Evolutionary conservation across 2,329 filamentous ascomycete genomes (phyloP).

Genomic region (Podosphaera aphanis): DNA sequence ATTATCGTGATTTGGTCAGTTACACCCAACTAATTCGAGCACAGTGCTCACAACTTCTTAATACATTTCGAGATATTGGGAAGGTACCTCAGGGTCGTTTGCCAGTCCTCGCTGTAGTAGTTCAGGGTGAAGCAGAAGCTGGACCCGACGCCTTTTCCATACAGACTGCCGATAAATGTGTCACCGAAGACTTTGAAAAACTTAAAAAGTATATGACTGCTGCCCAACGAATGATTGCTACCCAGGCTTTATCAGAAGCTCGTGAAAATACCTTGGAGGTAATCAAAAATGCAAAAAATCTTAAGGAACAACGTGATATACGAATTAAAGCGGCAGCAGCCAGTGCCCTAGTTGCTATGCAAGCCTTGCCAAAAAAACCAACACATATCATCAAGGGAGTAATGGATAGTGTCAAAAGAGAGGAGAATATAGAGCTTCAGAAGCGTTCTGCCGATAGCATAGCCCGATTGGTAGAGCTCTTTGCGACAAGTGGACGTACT

Average conservation of each 20-base stretch:
- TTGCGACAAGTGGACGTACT: constrained; percentile 55
- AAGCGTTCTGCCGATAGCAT: constrained; percentile 68
- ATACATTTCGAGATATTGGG: constrained; percentile 76
- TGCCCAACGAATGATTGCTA: constrained; percentile 64
- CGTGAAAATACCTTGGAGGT: constrained; percentile 44
- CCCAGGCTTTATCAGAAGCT: constrained; percentile 56
- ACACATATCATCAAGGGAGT: constrained; percentile 82
- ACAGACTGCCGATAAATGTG: constrained; percentile 64
- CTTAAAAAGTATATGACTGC: constrained; percentile 76
- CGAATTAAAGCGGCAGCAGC: constrained; percentile 72
- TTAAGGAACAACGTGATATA: constrained; percentile 64
- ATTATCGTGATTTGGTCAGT: constrained; percentile 76
- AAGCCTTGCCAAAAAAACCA: constrained; percentile 75
- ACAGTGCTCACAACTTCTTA: constrained; percentile 73
- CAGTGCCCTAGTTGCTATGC: constrained; percentile 70
- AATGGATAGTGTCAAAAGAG: constrained; percentile 94
- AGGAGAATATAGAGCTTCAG: constrained; percentile 78
- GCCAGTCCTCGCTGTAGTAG: constrained; percentile 65
- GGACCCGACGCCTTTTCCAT: constrained; percentile 85
- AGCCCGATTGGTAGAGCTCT: constrained; percentile 62
- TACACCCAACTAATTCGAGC: constrained; percentile 74
- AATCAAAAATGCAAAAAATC: constrained; percentile 54
- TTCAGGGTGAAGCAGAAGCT: constrained; percentile 79
- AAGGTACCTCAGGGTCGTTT: constrained; percentile 55
- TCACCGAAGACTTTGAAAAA: constrained; percentile 64